Evolutionary conservation across 1,139 yeast genomes (phyloP).

Genomic region (Pneumocystis jirovecii): DNA sequence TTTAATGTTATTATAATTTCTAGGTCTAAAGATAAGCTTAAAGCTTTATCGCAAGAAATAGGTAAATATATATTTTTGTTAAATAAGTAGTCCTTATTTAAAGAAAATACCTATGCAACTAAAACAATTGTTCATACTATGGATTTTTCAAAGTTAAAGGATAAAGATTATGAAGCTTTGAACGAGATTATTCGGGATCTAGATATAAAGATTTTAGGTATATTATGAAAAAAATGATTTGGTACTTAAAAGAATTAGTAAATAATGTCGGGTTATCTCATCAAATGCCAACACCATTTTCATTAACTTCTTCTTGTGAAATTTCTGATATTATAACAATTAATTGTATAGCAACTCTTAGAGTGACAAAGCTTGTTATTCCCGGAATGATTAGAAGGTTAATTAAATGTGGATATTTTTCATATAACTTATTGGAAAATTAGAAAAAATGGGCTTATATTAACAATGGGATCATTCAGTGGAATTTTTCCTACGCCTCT

Average conservation of each 20-base stretch:
- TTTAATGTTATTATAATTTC: slow-evolving; percentile 72
- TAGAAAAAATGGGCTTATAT: slow-evolving; percentile 46
- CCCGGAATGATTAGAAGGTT: slow-evolving; percentile 43
- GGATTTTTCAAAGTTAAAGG: slow-evolving; percentile 52
- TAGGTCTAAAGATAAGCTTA: slow-evolving; percentile 67
- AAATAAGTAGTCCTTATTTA: background rate
- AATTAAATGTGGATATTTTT: background rate
- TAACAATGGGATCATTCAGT: slow-evolving; percentile 95
- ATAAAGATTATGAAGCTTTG: slow-evolving; percentile 40
- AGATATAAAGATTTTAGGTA: slow-evolving; percentile 45
- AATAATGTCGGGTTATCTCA: slow-evolving; percentile 94
- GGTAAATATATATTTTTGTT: slow-evolving; percentile 13
- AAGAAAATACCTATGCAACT: slow-evolving; percentile 39
- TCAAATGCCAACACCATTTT: slow-evolving; percentile 84
- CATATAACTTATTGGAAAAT: slow-evolving; percentile 13
- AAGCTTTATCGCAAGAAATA: slow-evolving; percentile 50
- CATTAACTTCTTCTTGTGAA: slow-evolving; percentile 62
- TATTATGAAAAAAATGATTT: background rate
- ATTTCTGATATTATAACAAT: slow-evolving; percentile 65
- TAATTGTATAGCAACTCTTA: slow-evolving; percentile 72
- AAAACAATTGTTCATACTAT: slow-evolving; percentile 55
- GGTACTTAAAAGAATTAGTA: slow-evolving; percentile 20
- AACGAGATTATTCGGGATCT: slow-evolving; percentile 35
- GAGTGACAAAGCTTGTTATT: slow-evolving; percentile 60
- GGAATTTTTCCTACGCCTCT: slow-evolving; percentile 87